phyloP scores from a whole-genome alignment of 495 filamentous ascomycete genomes.

The Aspergillus avenaceus region DNA sequence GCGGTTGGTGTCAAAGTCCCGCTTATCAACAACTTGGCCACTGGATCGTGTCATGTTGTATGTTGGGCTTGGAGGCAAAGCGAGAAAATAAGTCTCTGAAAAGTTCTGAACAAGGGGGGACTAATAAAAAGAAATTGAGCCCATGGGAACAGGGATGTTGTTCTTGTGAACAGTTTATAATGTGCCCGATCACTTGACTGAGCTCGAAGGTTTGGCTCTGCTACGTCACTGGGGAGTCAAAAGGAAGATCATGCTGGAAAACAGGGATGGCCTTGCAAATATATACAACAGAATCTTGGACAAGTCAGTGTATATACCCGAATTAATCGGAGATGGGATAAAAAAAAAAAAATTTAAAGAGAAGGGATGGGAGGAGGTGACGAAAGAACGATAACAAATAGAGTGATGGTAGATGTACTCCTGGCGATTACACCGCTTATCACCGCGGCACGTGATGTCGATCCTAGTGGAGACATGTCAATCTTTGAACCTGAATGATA shows the following conservation, averaged over 20 bases:
- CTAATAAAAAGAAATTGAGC: not conserved
- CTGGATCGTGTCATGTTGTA: conserved; percentile 28
- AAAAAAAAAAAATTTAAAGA: not conserved
- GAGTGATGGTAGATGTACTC: not conserved
- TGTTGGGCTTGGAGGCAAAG: not conserved
- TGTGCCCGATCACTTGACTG: not conserved
- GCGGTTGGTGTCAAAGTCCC: conserved; percentile 56
- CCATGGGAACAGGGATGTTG: not conserved
- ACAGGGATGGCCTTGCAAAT: not conserved
- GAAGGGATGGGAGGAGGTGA: not conserved
- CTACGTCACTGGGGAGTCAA: conserved; percentile 5
- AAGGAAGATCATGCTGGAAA: not conserved
- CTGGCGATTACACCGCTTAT: conserved; percentile 24
- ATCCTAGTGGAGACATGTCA: not conserved
- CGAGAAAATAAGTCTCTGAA: too few relatives aligned
- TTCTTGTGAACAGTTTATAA: not conserved
- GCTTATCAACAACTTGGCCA: conserved; percentile 46
- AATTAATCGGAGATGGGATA: not conserved
- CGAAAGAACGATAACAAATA: not conserved
- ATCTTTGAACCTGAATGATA: not conserved
- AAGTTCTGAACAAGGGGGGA: not conserved
- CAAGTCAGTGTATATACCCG: not conserved
- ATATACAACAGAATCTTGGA: not conserved
- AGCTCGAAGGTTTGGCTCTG: conserved; percentile 1
- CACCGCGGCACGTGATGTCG: conserved; percentile 23